Evolutionary conservation across 2,329 filamentous ascomycete genomes (phyloP).

Genomic region (Monilinia laxa): DNA sequence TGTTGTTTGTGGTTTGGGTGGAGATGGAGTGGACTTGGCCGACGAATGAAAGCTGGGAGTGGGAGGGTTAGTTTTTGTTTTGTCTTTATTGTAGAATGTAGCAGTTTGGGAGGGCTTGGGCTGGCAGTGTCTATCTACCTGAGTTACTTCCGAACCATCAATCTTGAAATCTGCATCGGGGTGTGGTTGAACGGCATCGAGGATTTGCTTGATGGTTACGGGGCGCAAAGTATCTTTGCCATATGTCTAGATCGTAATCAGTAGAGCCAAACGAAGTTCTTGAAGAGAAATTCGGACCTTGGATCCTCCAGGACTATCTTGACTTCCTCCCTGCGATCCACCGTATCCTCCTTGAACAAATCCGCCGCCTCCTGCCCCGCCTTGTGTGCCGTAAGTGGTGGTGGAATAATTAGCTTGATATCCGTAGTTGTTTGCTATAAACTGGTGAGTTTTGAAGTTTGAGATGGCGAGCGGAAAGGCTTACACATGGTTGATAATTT

Average conservation of each 20-base stretch:
- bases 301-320: constrained; percentile 46
- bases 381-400: constrained; percentile 49
- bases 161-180: constrained; percentile 78
- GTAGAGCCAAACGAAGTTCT: not conserved
- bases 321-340: constrained; percentile 61
- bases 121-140: constrained; percentile 45
- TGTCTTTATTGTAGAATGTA: not conserved
- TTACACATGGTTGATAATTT: constrained; percentile 11
- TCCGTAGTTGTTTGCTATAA: constrained; percentile 32
- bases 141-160: constrained; percentile 70
- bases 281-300: constrained; percentile 43
- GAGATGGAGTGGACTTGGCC: constrained; percentile 87
- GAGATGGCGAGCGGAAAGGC: not conserved
- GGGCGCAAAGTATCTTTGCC: constrained; percentile 85
- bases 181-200: constrained; percentile 76
- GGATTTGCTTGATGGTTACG: constrained; percentile 91
- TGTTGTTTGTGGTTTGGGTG: constrained; percentile 85
- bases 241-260: constrained; percentile 45
- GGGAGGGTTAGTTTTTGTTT: constrained; percentile 19
- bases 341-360: constrained; percentile 49
- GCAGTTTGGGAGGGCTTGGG: not conserved
- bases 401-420: constrained; percentile 34
- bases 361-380: constrained; percentile 60
- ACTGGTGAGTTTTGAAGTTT: not conserved
- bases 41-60: constrained; percentile 71